Evolutionary conservation across 176 grass and related monocot genomes (phyloP), one percentile per base, ranked within the genome.

Genomic region (Calamus simplicifolius): DNA sequence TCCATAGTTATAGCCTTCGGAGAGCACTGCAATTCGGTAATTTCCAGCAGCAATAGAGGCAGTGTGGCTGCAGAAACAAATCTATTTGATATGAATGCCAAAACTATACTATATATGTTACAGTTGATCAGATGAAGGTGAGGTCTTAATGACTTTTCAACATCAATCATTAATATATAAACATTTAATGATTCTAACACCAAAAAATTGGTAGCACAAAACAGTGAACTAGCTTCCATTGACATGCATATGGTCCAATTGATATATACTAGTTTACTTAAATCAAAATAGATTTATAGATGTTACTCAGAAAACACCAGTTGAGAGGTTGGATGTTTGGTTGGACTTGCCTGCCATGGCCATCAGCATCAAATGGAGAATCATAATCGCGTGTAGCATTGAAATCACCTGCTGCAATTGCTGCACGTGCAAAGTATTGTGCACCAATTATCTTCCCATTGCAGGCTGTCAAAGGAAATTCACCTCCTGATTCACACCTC

Each of bases 291-390:
- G 35, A 43, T 43, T 0, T 43, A 43, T 43, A 38, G 8, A 7
- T 6, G 6, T 2, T 13, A 43, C 12, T 10, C 35, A 43, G 8
- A 43, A 43, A 43, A 43, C 12, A 43, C 2, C 35, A 43, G 35
- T 10, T 25, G 21, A 7, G 53, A 19, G 6, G 21, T 18, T 19
- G 5, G 2, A 21, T 10, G 21, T 55, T 18, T 19, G 1, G 4
- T 23, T 23, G 65, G 19, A 56, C 65, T 55, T 55, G 55, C 92
- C 83, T 97, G 50, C 92, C 92, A 88, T 97, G 92, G 17, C 87
- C 92, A 85, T 97, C 92, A 65, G 87, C 70, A 80, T 97, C 92
- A 52, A 91, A 97, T 28, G 92, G 92, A 52, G 92, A 97, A 71
- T 81, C 87, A 80, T 77, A 91, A 69, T 97, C 83, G 51, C 72